Conservation (phyloP, 2,329 filamentous ascomycete species). For the Rugonectria rugulosa region DNA sequence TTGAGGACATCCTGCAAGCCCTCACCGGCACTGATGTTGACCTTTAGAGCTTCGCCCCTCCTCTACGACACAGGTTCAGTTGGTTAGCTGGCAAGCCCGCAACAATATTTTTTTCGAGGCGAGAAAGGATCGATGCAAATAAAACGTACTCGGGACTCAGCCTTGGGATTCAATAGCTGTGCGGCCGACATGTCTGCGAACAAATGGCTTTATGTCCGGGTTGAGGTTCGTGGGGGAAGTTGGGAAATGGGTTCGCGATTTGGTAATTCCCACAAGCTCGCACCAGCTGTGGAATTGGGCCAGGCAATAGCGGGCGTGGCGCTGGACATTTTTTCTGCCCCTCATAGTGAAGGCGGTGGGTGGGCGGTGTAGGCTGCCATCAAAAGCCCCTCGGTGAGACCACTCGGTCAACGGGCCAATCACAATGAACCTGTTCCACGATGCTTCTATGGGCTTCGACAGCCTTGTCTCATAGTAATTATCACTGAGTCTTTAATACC, state of each 20-base stretch:
- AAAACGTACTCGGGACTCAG: constrained; percentile 86
- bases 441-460: constrained; percentile 4
- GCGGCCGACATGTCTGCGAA: constrained; percentile 84
- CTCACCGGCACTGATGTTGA: constrained; percentile 97
- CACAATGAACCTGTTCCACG: constrained; percentile 5
- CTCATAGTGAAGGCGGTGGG: constrained; percentile 25
- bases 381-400: constrained; percentile 13
- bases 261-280: constrained; percentile 43
- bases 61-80: constrained; percentile 65
- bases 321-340: constrained; percentile 47
- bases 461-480: neutral
- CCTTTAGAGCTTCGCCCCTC: constrained; percentile 93
- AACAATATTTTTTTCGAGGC: constrained; percentile 28
- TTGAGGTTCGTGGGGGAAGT: constrained; percentile 28
- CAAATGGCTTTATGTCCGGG: constrained; percentile 30
- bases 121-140: no score
- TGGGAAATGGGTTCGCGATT: constrained; percentile 35
- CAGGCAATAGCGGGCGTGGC: constrained; percentile 39
- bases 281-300: constrained; percentile 34
- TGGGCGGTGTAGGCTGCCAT: constrained; percentile 43
- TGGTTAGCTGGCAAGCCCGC: constrained; percentile 35
- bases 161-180: constrained; percentile 98
- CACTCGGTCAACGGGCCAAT: constrained; percentile 10
- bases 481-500: no score
- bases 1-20: constrained; percentile 93